Evolutionary conservation across 2,329 filamentous ascomycete genomes (phyloP), one percentile per base, ranked within the genome.

Genomic region (Ophiocordyceps camponoti-leonardi): DNA sequence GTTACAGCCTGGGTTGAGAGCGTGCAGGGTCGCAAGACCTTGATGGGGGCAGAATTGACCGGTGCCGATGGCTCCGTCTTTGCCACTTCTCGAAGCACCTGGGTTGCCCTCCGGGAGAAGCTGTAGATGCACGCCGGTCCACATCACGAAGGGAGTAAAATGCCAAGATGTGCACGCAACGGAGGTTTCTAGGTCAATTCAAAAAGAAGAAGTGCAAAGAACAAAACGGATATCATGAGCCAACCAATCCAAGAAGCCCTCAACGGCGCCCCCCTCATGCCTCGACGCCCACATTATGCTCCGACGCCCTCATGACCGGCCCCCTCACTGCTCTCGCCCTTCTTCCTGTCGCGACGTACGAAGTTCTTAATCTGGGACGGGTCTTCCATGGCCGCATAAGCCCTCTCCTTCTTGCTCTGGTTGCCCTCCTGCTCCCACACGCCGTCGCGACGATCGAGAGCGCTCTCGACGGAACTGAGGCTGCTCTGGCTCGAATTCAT

Each of bases 401-500:
- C 71, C 42, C 62, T 63, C 57, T 78, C 72, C 51, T 63, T 69
- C 58, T 72, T 74, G 49, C 68, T 75, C 62, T 65, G 69, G 45
- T 59, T 54, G 0, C 61, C 60, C 1, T 56, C 52, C 45, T 56
- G 52, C 45, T 67, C 64, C 50, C 61, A 64, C 3, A 58, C 58
- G 4, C 51, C 53, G 37, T 69, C 68, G 42, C 71, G 59, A 18
- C 64, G 59, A 7, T 68, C 63, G n/a, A 77, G 58, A 40, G 71
- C 64, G 51, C 68, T 73, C 59, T 75, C 67, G 30, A 65, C 67
- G 3, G 72, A 75, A 56, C 72, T 74, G 49, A 75, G 54, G 45
- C 62, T 67, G 55, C 65, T 72, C 12, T 67, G 63, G 52, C 71
- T 79, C 40, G 68, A 65, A 57, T 77, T 76, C 56, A 75, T 66